A percentile compares a stretch with the other conserved stretches of the same genome.
phyloP scores from a whole-genome alignment of 202 grass and related monocot genomes.

The Eragrostis tef region DNA sequence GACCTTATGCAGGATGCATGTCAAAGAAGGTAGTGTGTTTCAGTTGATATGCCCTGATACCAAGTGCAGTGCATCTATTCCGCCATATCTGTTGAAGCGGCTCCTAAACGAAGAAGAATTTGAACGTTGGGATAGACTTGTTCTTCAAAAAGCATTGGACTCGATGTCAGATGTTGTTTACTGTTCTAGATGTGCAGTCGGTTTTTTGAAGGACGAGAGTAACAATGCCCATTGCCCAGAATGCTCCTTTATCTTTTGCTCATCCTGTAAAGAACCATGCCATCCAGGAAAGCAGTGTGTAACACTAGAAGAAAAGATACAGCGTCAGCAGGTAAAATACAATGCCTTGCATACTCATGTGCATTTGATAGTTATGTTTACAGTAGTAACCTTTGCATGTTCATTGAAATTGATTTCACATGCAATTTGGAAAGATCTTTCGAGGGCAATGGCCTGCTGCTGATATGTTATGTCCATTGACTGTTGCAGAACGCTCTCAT shows the following conservation, averaged over 20 bases:
- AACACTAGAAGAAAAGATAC: slow-evolving; percentile 46
- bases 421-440: too few species aligned
- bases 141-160: slow-evolving; percentile 69
- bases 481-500: too few species aligned
- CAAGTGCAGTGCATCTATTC: slow-evolving; percentile 62
- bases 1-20: slow-evolving; percentile 78
- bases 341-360: too few species aligned
- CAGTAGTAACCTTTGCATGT: too few species aligned
- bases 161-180: slow-evolving; percentile 72
- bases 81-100: slow-evolving; percentile 60
- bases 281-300: slow-evolving; percentile 62
- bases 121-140: slow-evolving; percentile 48
- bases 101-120: slow-evolving; percentile 64
- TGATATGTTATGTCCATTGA: too few species aligned
- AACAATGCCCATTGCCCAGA: slow-evolving; percentile 69
- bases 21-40: slow-evolving; percentile 76
- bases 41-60: slow-evolving; percentile 64
- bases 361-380: too few species aligned
- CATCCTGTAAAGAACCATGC: slow-evolving; percentile 54
- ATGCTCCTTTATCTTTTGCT: slow-evolving; percentile 68
- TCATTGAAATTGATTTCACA: too few species aligned
- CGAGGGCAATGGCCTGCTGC: too few species aligned
- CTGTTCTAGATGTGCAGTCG: slow-evolving; percentile 68
- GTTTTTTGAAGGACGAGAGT: slow-evolving; percentile 62
- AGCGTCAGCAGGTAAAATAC: slow-evolving; percentile 32